Evolutionary conservation across 2,329 filamentous ascomycete genomes (phyloP), one percentile per base, ranked within the genome.

Genomic region (Alternaria arborescens): DNA sequence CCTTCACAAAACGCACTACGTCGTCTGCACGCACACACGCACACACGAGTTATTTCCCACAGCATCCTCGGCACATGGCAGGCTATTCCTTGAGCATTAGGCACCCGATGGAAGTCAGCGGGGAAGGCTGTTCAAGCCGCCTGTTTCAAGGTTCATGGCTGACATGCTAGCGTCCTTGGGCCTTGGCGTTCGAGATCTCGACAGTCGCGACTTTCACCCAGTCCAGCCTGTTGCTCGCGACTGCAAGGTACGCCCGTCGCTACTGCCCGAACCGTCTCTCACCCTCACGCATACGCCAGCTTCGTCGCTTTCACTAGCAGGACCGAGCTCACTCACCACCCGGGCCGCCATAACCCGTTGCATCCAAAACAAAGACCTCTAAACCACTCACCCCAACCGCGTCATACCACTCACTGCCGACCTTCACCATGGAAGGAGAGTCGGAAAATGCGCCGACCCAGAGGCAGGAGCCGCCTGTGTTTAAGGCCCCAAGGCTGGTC

Each of bases 401-500:
- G 24, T 54, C 41, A 44, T 14, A 28, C 42, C 28, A 16, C 22
- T 36, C 43, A 24, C 47, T 18, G 30, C 28, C 56, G 32, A 48
- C 51, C 41, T 4, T 12, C 50, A 14, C 57, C 68, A 78, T 78
- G 76, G 76, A 77, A 44, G 73, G 71, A 54, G 75, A 76, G 42
- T 68, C 61, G 64, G 54, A 55, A 26, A 53, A 65, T 43, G 61
- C 60, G 26, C 62, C 68, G 32, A 55, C 57, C 44, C 68, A 43
- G 40, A 60, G 51, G 51, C 65, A 64, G 36, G 62, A 60, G 60
- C 58, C 65, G 47, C 73, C 71, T 52, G 58, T 69, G 46, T 75
- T 76, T 68, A 69, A 69, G 38, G 72, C 75, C 41, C 76, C 76
- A 3, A 68, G 74, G 43, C 73, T 74, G 26, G 73, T 78, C 47